Base-by-base conservation (phyloP, 306 rosid species). In the Vicia villosa region DNA sequence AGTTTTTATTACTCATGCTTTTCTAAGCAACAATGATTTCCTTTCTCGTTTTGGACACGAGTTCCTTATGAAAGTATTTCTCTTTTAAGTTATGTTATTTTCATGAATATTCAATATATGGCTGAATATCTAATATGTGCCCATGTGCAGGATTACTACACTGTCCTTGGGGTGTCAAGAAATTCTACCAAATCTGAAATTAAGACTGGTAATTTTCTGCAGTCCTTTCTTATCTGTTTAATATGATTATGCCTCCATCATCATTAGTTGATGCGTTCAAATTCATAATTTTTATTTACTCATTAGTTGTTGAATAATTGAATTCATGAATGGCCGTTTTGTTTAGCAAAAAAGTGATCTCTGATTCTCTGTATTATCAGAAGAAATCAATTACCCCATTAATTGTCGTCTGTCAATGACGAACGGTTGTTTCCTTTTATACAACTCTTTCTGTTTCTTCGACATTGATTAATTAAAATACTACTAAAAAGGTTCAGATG, bases 161-260 rank as follows among this genome's bases (percentile, higher is more conserved):
- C 97, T 13, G 68, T 86, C 83, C 99, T 94, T 37, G 99, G 99
- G 59, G 99, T 94, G 50, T 91, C 99, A 41, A 89, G 36, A 83
- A 83, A 74, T 79, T 83, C 99, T 37, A 87, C 82, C 69, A 94
- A 94, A 94, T 50, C 99, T 83, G 99, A 94, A 80, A 94, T 94
- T 76, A 94, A 94, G 83, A 91, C 83, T 32, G 99, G 99, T 94
- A 85, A 62, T 7, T 82, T 80, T 36, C 54, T 50, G 37, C 20
- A 3, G 59, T 20, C 42, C 79, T 30, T 58, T 58, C 69, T 28
- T 52, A 57, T 50, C 24, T 28, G 41, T 5, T 14, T 49, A n/a
- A 16, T 13, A 49, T 26, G 47, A 63, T 62, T 45, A 7, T 68
- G 28, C 49, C 69, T 57, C 19, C 49, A 57, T 58, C 10, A 8